These are phyloP conservation scores for Phytophthora chlamydospora DNA, from an alignment of 352 stramenopile species.

Conservation along the genomic window DNA sequence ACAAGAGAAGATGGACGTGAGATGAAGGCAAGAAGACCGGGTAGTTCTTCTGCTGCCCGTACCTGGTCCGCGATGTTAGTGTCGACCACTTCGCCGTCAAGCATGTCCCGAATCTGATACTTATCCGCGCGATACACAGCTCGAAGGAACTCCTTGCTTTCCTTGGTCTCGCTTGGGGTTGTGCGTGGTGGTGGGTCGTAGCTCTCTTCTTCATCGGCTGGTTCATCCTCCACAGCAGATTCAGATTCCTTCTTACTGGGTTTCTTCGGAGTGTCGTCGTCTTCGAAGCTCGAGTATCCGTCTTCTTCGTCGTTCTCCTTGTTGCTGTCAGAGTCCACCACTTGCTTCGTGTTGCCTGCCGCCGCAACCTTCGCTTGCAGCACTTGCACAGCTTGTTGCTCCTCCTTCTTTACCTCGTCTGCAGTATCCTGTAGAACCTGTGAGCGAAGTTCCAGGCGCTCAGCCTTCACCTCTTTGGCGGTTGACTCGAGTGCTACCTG, in stretches of 20 bases:
- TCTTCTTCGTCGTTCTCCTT: constrained; percentile 37
- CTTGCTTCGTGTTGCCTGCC: constrained; percentile 14
- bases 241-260: constrained; percentile 20
- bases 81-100: constrained; percentile 52
- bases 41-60: not conserved
- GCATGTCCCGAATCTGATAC: constrained; percentile 56
- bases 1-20: constrained; percentile 4
- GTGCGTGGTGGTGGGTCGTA: constrained; percentile 43
- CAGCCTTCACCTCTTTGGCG: constrained; percentile 47
- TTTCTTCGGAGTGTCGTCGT: constrained; percentile 36
- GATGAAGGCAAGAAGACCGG: not conserved
- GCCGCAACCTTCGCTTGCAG: constrained; percentile 19
- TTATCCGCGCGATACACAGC: constrained; percentile 69
- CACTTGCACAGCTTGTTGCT: constrained; percentile 31
- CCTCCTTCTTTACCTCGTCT: constrained; percentile 32
- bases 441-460: constrained; percentile 31
- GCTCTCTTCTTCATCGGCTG: constrained; percentile 27
- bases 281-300: constrained; percentile 73
- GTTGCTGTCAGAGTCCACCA: constrained; percentile 9
- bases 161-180: constrained; percentile 50
- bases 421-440: constrained; percentile 33
- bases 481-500: constrained; percentile 39
- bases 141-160: constrained; percentile 67
- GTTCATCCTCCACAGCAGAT: constrained; percentile 9
- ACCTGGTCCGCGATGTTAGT: constrained; percentile 69